Conservation (phyloP, 1,139 yeast genomes). For the Geotrichum bryndzae region DNA sequence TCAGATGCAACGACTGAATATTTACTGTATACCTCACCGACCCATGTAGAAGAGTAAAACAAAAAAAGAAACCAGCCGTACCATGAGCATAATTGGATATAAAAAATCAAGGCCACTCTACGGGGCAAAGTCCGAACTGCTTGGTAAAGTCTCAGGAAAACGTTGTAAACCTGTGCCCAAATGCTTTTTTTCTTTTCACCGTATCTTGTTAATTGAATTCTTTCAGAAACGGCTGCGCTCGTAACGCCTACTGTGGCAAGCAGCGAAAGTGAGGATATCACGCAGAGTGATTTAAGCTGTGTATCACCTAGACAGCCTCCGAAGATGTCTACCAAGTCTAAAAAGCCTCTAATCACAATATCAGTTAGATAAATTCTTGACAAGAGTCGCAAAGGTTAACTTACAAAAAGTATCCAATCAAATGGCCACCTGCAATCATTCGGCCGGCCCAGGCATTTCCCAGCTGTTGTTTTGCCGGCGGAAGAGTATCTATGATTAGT, state of each 20-base stretch:
- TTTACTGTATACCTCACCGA: conserved; percentile 37
- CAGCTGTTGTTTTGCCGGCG: conserved; percentile 46
- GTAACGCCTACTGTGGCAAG: conserved; percentile 39
- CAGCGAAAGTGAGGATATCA: conserved; percentile 42
- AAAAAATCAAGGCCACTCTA: conserved; percentile 30
- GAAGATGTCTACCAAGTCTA: conserved; percentile 36
- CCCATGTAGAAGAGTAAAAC: conserved; percentile 40
- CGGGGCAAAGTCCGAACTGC: conserved; percentile 26
- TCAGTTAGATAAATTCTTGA: background rate
- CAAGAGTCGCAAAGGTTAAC: background rate
- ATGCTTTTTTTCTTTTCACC: conserved; percentile 13
- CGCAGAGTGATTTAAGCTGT: conserved; percentile 47
- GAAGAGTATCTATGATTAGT: conserved; percentile 51
- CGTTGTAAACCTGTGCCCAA: conserved; percentile 17
- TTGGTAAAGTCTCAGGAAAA: conserved; percentile 20
- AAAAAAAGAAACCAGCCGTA: conserved; percentile 38
- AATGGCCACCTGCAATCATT: conserved; percentile 54
- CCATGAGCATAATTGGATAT: conserved; percentile 36
- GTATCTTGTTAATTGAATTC: conserved; percentile 20
- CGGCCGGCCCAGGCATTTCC: conserved; percentile 74
- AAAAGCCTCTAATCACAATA: conserved; percentile 35
- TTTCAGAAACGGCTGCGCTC: conserved; percentile 34
- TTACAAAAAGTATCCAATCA: conserved; percentile 45
- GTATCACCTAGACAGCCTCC: conserved; percentile 42
- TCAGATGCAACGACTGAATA: conserved; percentile 19